These are phyloP conservation scores for Hibiscus mutabilis DNA, from an alignment of 345 rosid genomes.

Conservation along the genomic window DNA sequence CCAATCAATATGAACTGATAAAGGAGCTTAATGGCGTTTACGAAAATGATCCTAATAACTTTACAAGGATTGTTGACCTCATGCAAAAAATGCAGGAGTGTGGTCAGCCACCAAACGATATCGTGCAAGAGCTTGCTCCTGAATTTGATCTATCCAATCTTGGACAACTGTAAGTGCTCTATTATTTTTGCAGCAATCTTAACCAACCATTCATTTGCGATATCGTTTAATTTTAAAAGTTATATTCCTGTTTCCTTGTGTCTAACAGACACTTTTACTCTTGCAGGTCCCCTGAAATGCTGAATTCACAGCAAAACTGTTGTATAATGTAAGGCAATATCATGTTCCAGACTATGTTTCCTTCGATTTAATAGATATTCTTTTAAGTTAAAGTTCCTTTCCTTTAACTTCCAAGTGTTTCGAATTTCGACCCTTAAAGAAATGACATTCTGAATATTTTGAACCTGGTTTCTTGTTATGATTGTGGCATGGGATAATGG, in stretches of 20 bases:
- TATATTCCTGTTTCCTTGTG: no score
- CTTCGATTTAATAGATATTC: constrained; percentile 9
- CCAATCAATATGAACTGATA: constrained; percentile 66
- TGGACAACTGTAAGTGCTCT: constrained; percentile 72
- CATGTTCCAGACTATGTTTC: constrained; percentile 1
- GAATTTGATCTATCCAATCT: constrained; percentile 76
- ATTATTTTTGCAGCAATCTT: background rate
- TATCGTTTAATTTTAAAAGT: no score
- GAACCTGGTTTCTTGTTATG: background rate
- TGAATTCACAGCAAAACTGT: constrained; percentile 66
- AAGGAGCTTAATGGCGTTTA: constrained; percentile 77
- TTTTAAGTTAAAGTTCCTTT: background rate
- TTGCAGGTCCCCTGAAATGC: constrained; percentile 69
- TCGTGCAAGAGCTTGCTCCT: constrained; percentile 88
- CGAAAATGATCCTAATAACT: constrained; percentile 66
- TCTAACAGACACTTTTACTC: background rate
- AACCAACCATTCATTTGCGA: background rate
- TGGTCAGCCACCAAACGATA: constrained; percentile 94
- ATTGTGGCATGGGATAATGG: background rate
- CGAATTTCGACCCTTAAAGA: background rate
- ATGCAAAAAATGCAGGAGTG: constrained; percentile 99
- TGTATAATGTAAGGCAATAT: constrained; percentile 56
- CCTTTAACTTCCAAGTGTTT: background rate
- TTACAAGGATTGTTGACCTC: constrained; percentile 74
- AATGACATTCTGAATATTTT: background rate